phyloP scores from a whole-genome alignment of 345 rosid genomes.

The Trapa bicornis region DNA sequence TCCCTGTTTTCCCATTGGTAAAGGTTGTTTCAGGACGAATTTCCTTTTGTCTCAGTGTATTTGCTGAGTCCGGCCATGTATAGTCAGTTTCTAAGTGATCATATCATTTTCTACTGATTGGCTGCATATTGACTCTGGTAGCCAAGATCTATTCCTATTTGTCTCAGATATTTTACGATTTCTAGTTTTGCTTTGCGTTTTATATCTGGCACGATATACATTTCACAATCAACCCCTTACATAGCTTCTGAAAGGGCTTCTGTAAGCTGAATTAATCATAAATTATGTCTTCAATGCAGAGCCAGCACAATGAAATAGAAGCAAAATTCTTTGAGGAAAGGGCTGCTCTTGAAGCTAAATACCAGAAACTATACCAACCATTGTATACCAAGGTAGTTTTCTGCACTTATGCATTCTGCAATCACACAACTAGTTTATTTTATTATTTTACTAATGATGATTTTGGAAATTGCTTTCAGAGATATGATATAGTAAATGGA shows the following conservation, averaged over 20 bases:
- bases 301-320: constrained; percentile 72
- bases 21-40: not conserved
- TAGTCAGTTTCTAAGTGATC: not conserved
- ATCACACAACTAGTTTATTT: not conserved
- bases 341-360: constrained; percentile 83
- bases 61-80: not conserved
- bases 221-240: not conserved
- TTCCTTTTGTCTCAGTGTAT: not conserved
- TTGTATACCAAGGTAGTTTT: constrained; percentile 49
- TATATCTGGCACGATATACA: not conserved
- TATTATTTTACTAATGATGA: not conserved
- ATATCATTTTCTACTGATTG: not conserved
- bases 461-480: constrained; percentile 23
- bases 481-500: constrained; percentile 88
- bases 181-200: not conserved
- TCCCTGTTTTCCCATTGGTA: not conserved
- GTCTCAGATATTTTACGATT: not conserved
- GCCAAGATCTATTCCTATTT: not conserved
- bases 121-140: not conserved
- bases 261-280: not conserved
- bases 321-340: constrained; percentile 85
- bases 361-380: constrained; percentile 77
- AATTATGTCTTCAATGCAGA: constrained; percentile 26
- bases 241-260: not conserved
- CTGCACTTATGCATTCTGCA: not conserved